Percentiles rank a stretch among this genome's conserved stretches.
phyloP scores from a whole-genome alignment of 345 rosid genomes.

The Triadica sebifera region DNA sequence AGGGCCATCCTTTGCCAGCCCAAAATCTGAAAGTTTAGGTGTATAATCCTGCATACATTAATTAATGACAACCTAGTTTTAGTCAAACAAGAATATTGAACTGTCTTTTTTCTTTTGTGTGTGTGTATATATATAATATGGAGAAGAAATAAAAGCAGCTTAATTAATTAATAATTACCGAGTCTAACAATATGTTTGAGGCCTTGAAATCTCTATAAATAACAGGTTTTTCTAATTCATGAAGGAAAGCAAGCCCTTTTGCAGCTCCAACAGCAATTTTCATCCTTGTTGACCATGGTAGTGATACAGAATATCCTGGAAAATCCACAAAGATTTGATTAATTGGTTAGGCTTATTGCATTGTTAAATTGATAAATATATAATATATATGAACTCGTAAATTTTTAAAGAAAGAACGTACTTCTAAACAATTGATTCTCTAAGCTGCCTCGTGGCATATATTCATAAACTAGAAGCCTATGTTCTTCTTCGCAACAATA shows the following conservation, averaged over 20 bases:
- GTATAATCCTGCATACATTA: conserved; percentile 56
- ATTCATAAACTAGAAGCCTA: conserved; percentile 75
- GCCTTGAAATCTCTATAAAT: conserved; percentile 90
- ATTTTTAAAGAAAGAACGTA: conserved; percentile 23
- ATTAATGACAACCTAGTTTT: background rate
- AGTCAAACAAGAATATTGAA: background rate
- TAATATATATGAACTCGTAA: background rate
- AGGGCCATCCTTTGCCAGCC: conserved; percentile 90
- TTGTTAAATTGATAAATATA: background rate
- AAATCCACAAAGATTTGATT: background rate
- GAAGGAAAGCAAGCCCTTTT: conserved; percentile 84
- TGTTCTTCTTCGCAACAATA: conserved; percentile 91
- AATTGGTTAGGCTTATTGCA: background rate
- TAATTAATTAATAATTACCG: conserved; percentile 36
- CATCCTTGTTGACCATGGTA: conserved; percentile 89
- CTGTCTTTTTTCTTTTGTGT: too few species aligned
- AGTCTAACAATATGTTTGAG: conserved; percentile 78
- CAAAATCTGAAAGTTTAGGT: conserved; percentile 83
- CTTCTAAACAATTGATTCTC: conserved; percentile 90
- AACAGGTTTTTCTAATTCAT: conserved; percentile 83
- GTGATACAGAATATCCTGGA: conserved; percentile 70
- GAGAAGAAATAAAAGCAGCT: conserved; percentile 6
- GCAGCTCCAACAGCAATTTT: conserved; percentile 95
- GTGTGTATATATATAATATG: too few species aligned
- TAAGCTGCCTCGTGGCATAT: conserved; percentile 93